A percentile compares a stretch with the other conserved stretches of the same genome.
These are phyloP conservation scores for Candida schatavii DNA, from an alignment of 805 yeast genomes.

Conservation along the genomic window DNA sequence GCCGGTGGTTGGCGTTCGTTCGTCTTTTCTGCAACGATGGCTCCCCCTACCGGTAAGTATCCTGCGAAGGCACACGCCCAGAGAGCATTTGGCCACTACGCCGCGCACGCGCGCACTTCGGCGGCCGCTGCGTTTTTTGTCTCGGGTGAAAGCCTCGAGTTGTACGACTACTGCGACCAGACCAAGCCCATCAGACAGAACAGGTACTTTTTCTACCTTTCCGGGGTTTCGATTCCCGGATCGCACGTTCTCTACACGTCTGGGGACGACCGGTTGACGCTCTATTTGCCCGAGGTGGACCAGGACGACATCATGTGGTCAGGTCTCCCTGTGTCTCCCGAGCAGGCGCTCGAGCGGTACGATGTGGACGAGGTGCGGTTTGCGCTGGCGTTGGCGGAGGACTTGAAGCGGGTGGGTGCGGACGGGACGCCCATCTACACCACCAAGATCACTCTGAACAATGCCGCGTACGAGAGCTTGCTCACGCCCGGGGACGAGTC, in stretches of 20 bases:
- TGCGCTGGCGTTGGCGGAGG: slow-evolving; percentile 44
- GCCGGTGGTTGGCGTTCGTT: too few species aligned
- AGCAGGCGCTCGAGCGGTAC: slow-evolving; percentile 60
- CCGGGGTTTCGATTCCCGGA: slow-evolving; percentile 83
- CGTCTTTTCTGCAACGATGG: too few species aligned
- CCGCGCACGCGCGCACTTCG: slow-evolving; percentile 25
- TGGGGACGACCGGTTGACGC: slow-evolving; percentile 51
- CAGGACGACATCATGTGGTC: slow-evolving; percentile 95
- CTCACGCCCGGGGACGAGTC: slow-evolving; percentile 45
- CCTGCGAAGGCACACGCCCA: slow-evolving; percentile 81
- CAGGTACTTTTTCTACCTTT: slow-evolving; percentile 82
- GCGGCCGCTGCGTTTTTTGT: slow-evolving; percentile 44
- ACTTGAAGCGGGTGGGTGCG: slow-evolving; percentile 11
- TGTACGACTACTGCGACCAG: slow-evolving; percentile 77
- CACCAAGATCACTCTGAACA: slow-evolving; percentile 53
- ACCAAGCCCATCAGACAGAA: slow-evolving; percentile 79
- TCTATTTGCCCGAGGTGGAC: slow-evolving; percentile 82
- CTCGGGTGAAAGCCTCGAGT: slow-evolving; percentile 57
- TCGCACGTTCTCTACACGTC: slow-evolving; percentile 62
- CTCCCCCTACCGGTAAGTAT: slow-evolving; percentile 43
- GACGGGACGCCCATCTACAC: slow-evolving; percentile 39
- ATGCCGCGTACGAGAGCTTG: slow-evolving; percentile 28
- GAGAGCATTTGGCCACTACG: slow-evolving; percentile 45
- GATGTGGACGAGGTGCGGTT: slow-evolving; percentile 84
- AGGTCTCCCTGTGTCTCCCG: slow-evolving; percentile 72